Conservation (phyloP, 2,329 filamentous ascomycete species). For the Chrysoporthe austroafricana region DNA sequence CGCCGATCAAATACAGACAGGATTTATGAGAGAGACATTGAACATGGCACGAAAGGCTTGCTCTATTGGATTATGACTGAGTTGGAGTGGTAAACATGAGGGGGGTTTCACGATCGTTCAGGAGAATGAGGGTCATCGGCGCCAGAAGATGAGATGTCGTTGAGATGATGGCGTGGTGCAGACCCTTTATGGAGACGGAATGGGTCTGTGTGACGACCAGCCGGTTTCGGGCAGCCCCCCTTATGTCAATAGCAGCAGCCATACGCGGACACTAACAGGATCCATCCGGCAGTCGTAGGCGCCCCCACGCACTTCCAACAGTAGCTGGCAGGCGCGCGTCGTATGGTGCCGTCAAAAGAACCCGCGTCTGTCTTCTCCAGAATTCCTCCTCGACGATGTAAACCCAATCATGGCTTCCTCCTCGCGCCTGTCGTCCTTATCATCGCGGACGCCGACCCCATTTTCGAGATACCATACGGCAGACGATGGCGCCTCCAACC, state of each 20-base stretch:
- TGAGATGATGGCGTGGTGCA: not conserved
- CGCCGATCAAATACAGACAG: not conserved
- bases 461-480: conserved; percentile 23
- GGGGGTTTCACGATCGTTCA: not conserved
- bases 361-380: not conserved
- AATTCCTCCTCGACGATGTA: conserved; percentile 1
- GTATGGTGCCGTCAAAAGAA: not conserved
- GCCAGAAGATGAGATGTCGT: not conserved
- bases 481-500: conserved; percentile 16
- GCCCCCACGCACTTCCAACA: not conserved
- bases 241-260: not conserved
- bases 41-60: not conserved
- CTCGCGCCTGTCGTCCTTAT: conserved; percentile 35
- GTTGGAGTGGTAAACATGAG: not conserved
- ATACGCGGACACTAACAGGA: not conserved
- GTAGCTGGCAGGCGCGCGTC: too few relatives aligned
- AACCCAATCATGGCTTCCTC: conserved; percentile 34
- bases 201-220: not conserved
- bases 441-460: conserved; percentile 33
- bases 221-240: not conserved
- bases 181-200: not conserved
- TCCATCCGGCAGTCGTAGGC: not conserved
- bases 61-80: not conserved
- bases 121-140: not conserved
- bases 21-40: not conserved